phyloP scores from a whole-genome alignment of 2,329 filamentous ascomycete genomes.

The Ophiostoma montium region DNA sequence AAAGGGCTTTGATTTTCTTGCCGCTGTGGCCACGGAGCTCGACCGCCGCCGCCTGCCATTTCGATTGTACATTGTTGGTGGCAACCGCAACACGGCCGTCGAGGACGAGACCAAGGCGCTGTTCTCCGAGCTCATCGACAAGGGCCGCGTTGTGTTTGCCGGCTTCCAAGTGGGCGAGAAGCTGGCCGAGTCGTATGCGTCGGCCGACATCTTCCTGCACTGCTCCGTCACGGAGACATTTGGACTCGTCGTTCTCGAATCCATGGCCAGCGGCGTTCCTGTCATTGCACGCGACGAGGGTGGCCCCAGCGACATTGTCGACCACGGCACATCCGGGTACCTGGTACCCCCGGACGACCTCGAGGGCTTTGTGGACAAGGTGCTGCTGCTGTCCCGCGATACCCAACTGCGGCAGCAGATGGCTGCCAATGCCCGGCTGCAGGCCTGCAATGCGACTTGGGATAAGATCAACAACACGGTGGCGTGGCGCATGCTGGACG shows the following conservation, averaged over 20 bases:
- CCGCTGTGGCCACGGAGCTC: constrained; percentile 39
- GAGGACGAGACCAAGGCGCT: constrained; percentile 46
- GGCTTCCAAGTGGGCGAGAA: constrained; percentile 48
- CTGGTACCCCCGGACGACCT: constrained; percentile 46
- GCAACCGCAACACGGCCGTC: constrained; percentile 50
- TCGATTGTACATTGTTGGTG: constrained; percentile 53
- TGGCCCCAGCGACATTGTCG: constrained; percentile 53
- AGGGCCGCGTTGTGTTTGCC: constrained; percentile 48
- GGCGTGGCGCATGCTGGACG: constrained; percentile 46
- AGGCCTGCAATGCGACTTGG: constrained; percentile 53
- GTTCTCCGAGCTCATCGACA: constrained; percentile 34
- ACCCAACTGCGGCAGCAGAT: constrained; percentile 29
- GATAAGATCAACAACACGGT: constrained; percentile 58
- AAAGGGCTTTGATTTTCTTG: constrained; percentile 57
- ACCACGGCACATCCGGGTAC: constrained; percentile 44
- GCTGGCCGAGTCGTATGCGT: constrained; percentile 52
- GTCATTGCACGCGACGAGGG: constrained; percentile 57
- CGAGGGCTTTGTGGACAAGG: constrained; percentile 39
- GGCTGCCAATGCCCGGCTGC: constrained; percentile 31
- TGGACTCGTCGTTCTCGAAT: constrained; percentile 54
- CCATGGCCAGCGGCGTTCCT: constrained; percentile 56
- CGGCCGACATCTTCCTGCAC: constrained; percentile 56
- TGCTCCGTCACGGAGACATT: constrained; percentile 61
- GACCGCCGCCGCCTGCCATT: constrained; percentile 41
- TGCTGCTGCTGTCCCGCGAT: constrained; percentile 35